These are phyloP conservation scores for Rosa hybrid DNA, from an alignment of 331 rosid genomes.

Conservation along the genomic window DNA sequence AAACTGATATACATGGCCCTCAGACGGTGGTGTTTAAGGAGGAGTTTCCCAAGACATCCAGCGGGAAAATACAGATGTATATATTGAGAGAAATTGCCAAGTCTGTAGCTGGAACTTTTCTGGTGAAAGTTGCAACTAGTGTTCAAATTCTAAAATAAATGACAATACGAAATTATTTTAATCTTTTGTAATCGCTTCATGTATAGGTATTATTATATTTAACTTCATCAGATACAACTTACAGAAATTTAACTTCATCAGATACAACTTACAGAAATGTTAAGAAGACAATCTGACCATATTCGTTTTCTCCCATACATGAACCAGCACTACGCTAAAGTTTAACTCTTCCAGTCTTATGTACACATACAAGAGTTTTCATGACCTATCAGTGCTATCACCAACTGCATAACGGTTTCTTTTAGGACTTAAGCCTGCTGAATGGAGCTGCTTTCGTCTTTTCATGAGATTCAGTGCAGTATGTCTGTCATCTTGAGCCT, in stretches of 20 bases:
- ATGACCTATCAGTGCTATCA: constrained; percentile 35
- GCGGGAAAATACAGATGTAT: neutral
- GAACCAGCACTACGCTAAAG: neutral
- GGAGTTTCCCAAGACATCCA: constrained; percentile 8
- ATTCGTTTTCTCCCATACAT: neutral
- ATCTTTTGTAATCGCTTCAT: neutral
- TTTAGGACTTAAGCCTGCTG: constrained; percentile 41
- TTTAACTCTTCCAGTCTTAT: neutral
- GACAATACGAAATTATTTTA: neutral
- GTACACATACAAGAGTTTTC: constrained; percentile 39
- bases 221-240: no score
- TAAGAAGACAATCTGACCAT: neutral
- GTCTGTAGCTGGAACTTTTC: neutral
- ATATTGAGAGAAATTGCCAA: neutral
- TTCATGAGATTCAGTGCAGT: constrained; percentile 64
- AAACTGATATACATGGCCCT: neutral
- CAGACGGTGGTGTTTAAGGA: constrained; percentile 8
- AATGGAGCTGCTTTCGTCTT: constrained; percentile 81
- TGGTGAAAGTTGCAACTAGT: neutral
- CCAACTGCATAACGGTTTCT: constrained; percentile 63
- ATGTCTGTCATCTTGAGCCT: constrained; percentile 62
- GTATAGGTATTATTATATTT: no score
- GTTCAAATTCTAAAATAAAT: neutral
- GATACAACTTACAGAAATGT: neutral
- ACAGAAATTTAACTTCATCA: neutral